Percentiles rank a stretch among this genome's conserved stretches.
phyloP scores from a whole-genome alignment of 139 green algal genomes.

The Pseudopediastrum boryanum region DNA sequence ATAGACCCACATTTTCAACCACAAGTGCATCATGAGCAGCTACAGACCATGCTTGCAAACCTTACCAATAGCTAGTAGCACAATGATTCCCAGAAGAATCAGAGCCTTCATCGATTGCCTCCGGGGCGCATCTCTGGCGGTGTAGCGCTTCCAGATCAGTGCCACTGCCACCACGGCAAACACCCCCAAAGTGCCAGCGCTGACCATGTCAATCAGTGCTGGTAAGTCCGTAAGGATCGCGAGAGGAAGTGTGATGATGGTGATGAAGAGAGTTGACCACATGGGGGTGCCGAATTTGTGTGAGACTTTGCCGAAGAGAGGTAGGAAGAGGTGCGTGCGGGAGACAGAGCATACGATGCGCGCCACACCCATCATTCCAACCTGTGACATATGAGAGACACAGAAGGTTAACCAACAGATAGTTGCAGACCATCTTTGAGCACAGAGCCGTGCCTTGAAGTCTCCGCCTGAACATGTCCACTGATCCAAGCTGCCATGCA shows the following conservation, averaged over 20 bases:
- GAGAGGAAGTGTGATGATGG: neutral
- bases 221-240: conserved; percentile 22
- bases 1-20: no score
- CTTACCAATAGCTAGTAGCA: no score
- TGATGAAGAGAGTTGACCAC: conserved; percentile 6
- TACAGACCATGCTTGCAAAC: no score
- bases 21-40: no score
- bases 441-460: no score
- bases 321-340: conserved; percentile 63
- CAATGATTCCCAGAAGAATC: no score
- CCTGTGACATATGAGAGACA: neutral
- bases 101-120: no score
- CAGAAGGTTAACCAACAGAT: neutral
- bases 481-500: no score
- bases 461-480: no score
- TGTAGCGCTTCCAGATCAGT: conserved; percentile 13
- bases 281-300: conserved; percentile 44
- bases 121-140: no score
- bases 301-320: conserved; percentile 53
- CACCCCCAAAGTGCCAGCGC: conserved; percentile 1
- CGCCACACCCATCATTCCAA: conserved; percentile 64
- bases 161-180: conserved; percentile 24
- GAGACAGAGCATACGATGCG: conserved; percentile 67
- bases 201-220: no score
- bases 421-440: no score